Base-by-base conservation (phyloP, 164 flowering plant species). In the Paratinospora sagittata region DNA sequence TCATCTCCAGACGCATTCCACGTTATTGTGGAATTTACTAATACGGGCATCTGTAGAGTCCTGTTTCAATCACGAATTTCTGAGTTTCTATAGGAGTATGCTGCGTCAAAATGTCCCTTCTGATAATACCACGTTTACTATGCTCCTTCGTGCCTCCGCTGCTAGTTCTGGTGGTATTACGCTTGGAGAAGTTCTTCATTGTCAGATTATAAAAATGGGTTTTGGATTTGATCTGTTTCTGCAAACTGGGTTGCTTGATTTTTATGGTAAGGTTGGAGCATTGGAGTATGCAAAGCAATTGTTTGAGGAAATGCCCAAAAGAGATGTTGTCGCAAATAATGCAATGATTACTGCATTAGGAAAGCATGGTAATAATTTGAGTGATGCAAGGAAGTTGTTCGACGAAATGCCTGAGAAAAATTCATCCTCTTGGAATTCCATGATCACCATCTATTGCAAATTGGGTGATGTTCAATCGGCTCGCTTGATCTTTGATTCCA, bases 191-290 rank as follows among this genome's bases (percentile, higher is more conserved):
- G 52, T 72, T 37, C 68, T 80, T 74, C 87, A 80, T 70, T 67
- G 81, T 72, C 77, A 65, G 70, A 73, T 72, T 63, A 1, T 75
- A 30, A 83, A 78, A 36, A 11, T 73, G 83, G 81, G 85, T 47
- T 79, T 76, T 66, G 78, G 72, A 6, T 69, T 34, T 70, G 83
- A 83, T 62, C 58, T 70, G 58, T 73, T 81, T 64, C 41, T 79
- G 71, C 80, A 73, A 47, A 84, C 86, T 72, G 85, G 86, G 70
- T 73, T 85, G 77, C 70, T 85, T 3, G 79, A 81, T 64, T 82
- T 84, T 61, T 84, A 85, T 69, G 78, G 77, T 0, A 83, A 82
- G 72, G 68, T 73, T 62, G 82, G 83, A 14, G 67, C 74, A 76
- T 75, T 83, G 70, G 67, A 60, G 27, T 74, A 76, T n/a, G 85